These are phyloP conservation scores for Schoenoplectus triqueter DNA, from an alignment of 202 grass and related monocot species.

Conservation along the genomic window DNA sequence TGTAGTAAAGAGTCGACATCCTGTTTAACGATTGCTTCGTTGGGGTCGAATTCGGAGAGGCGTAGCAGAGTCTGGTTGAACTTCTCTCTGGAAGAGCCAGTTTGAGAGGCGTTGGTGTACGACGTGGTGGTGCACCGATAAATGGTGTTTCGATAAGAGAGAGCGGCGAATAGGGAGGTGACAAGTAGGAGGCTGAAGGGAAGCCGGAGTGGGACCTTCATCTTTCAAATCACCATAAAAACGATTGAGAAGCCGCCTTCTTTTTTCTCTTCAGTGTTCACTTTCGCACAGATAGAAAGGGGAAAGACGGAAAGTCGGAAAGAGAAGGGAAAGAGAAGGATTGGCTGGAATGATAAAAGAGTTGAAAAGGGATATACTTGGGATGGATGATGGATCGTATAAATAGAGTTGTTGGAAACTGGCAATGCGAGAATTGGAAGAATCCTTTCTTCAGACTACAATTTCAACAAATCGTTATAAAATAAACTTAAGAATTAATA, in stretches of 20 bases:
- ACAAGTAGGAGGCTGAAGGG: constrained; percentile 67
- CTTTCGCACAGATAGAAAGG: not conserved
- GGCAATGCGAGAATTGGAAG: not conserved
- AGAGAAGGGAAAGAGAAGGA: not conserved
- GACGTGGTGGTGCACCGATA: not conserved
- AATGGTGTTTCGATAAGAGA: constrained; percentile 53
- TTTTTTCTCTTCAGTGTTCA: not conserved
- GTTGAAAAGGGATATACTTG: not conserved
- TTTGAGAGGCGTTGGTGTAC: constrained; percentile 14
- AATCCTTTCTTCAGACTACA: no score
- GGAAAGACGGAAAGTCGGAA: not conserved
- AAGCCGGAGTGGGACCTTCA: constrained; percentile 79
- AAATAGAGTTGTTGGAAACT: not conserved
- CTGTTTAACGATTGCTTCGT: constrained; percentile 50
- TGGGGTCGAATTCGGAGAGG: constrained; percentile 52
- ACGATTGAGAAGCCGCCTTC: not conserved
- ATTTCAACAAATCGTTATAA: not conserved
- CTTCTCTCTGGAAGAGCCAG: constrained; percentile 14
- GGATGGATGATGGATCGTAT: not conserved
- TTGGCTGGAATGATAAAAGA: not conserved
- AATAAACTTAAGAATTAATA: not conserved
- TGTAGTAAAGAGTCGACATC: constrained; percentile 75
- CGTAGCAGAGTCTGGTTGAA: constrained; percentile 76
- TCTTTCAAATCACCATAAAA: constrained; percentile 45
- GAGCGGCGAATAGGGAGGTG: constrained; percentile 54